Conservation (phyloP, 148 eudicot species). For the Silene conica region DNA sequence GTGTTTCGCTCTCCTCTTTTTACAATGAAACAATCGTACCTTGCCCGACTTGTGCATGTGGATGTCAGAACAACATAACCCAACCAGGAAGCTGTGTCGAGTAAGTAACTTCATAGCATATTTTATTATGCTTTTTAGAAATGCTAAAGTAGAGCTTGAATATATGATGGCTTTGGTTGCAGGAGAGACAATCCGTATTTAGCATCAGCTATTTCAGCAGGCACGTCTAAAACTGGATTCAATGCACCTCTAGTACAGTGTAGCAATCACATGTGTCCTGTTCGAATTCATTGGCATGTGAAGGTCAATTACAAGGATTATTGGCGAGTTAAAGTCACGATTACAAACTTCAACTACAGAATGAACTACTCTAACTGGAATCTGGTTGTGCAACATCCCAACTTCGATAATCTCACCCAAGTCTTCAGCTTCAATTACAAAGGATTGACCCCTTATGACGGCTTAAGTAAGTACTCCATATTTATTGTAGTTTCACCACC, state of each 20-base stretch:
- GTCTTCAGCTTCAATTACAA: slow-evolving; percentile 56
- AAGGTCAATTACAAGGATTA: slow-evolving; percentile 62
- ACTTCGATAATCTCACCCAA: slow-evolving; percentile 55
- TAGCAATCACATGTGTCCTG: slow-evolving; percentile 67
- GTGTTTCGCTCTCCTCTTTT: slow-evolving; percentile 71
- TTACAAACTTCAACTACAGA: slow-evolving; percentile 59
- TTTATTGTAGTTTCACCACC: not conserved
- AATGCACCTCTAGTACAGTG: slow-evolving; percentile 46
- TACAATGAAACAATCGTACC: slow-evolving; percentile 52
- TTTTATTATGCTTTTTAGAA: not conserved
- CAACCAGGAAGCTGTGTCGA: slow-evolving; percentile 47
- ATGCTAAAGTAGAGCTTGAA: slow-evolving; percentile 11
- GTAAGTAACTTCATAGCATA: slow-evolving; percentile 28
- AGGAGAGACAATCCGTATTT: slow-evolving; percentile 50
- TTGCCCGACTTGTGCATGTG: slow-evolving; percentile 63
- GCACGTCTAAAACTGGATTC: slow-evolving; percentile 22
- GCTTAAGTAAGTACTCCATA: slow-evolving; percentile 39
- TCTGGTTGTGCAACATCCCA: slow-evolving; percentile 62
- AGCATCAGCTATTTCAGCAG: slow-evolving; percentile 38
- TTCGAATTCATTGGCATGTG: slow-evolving; percentile 69
- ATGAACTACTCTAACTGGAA: slow-evolving; percentile 70
- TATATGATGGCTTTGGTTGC: slow-evolving; percentile 16
- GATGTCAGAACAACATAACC: slow-evolving; percentile 47
- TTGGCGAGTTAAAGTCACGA: slow-evolving; percentile 65
- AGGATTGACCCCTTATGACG: slow-evolving; percentile 45